These are phyloP conservation scores for Aspergillus ellipticus DNA, from an alignment of 495 filamentous ascomycete genomes.

Conservation along the genomic window DNA sequence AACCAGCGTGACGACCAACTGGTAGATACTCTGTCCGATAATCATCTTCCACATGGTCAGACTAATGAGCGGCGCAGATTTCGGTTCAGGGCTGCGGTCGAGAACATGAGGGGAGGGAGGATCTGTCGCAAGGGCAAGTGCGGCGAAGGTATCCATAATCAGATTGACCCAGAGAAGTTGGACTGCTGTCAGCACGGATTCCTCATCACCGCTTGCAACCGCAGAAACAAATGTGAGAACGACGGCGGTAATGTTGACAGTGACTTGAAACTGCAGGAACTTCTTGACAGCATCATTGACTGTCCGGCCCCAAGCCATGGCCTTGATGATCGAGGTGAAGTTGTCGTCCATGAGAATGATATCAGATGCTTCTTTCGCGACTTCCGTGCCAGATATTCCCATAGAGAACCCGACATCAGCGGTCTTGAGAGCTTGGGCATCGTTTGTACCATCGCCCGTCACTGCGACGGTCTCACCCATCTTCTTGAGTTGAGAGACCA, in stretches of 20 bases:
- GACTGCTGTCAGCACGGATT: slow-evolving; percentile 77
- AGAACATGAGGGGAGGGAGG: slow-evolving; percentile 68
- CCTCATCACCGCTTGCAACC: slow-evolving; percentile 58
- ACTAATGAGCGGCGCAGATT: slow-evolving; percentile 72
- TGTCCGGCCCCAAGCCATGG: slow-evolving; percentile 81
- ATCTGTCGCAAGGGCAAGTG: slow-evolving; percentile 88
- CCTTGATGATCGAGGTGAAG: slow-evolving; percentile 85
- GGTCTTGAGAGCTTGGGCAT: slow-evolving; percentile 80
- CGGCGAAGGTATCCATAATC: slow-evolving; percentile 94
- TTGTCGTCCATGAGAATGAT: slow-evolving; percentile 95
- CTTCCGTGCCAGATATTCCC: slow-evolving; percentile 87
- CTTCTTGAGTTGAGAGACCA: slow-evolving; percentile 77
- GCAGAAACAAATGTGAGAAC: slow-evolving; percentile 80
- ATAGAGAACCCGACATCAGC: slow-evolving; percentile 92
- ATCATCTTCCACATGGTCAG: slow-evolving; percentile 95
- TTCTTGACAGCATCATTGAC: slow-evolving; percentile 90
- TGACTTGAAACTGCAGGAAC: slow-evolving; percentile 90
- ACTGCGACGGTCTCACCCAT: slow-evolving; percentile 89
- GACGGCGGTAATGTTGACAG: slow-evolving; percentile 87
- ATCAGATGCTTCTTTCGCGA: slow-evolving; percentile 89
- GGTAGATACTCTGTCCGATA: slow-evolving; percentile 77
- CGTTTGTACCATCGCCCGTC: slow-evolving; percentile 90
- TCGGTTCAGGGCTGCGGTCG: slow-evolving; percentile 70
- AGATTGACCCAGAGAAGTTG: slow-evolving; percentile 91
- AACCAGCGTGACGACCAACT: slow-evolving; percentile 73